Evolutionary conservation across 2,329 filamentous ascomycete species (phyloP).

Genomic region (Colletotrichum endophyticum): DNA sequence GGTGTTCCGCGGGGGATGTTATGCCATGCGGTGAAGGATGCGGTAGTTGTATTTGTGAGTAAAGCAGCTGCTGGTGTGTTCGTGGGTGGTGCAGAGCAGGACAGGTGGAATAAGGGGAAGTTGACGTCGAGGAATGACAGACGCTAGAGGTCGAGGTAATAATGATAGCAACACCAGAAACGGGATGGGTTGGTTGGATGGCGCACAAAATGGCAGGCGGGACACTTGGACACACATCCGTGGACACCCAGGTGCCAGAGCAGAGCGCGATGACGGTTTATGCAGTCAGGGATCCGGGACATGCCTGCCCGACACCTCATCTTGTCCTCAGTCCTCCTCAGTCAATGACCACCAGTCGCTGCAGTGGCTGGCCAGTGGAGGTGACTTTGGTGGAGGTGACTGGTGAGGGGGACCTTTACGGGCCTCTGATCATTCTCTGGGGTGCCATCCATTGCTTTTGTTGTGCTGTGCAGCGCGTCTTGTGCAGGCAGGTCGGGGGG

Average conservation of each 20-base stretch:
- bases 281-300: not conserved
- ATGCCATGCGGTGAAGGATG: not conserved
- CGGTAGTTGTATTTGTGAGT: not conserved
- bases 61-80: not conserved
- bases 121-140: not conserved
- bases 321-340: too few relatives aligned
- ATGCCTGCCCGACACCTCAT: not conserved
- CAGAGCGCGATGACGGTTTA: not conserved
- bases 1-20: not conserved
- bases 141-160: not conserved
- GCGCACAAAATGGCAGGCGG: not conserved
- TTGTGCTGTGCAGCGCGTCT: not conserved
- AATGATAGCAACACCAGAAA: not conserved
- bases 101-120: not conserved
- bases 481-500: not conserved
- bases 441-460: not conserved
- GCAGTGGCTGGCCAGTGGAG: not conserved
- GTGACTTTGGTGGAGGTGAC: not conserved
- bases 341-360: not conserved
- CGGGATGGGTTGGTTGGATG: not conserved
- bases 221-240: not conserved
- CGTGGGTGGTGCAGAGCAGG: not conserved
- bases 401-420: not conserved
- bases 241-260: not conserved
- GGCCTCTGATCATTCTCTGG: not conserved